Conservation (phyloP, 2,329 filamentous ascomycete genomes). For the Aspergillus ochraceus region DNA sequence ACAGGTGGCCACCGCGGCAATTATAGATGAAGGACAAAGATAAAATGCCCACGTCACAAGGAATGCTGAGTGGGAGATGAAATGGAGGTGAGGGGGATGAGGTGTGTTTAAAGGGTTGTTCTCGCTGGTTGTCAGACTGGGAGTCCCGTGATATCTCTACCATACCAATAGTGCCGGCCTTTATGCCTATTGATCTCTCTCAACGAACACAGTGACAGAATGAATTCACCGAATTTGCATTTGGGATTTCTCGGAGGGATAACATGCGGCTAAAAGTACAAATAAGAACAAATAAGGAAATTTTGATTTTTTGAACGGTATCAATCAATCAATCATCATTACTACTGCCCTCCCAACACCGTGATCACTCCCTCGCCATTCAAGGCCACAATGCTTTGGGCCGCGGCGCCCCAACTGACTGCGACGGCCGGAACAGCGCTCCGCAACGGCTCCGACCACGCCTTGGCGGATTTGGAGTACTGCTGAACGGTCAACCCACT, state of each 20-base stretch:
- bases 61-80: not conserved
- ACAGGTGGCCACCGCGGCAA: constrained; percentile 2
- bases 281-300: constrained; percentile 6
- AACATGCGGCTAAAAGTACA: constrained; percentile 25
- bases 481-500: constrained; percentile 84
- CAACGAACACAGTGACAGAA: not conserved
- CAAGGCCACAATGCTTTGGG: constrained; percentile 71
- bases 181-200: not conserved
- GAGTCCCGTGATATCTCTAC: not conserved
- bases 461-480: constrained; percentile 82
- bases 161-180: not conserved
- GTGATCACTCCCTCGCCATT: constrained; percentile 74
- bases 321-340: constrained; percentile 21
- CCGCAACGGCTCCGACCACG: constrained; percentile 82
- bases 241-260: constrained; percentile 9
- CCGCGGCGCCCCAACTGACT: constrained; percentile 75
- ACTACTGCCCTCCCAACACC: constrained; percentile 62
- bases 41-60: constrained; percentile 1
- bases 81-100: not conserved
- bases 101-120: not conserved
- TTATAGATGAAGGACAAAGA: not conserved
- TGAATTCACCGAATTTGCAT: not conserved
- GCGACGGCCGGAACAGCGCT: constrained; percentile 72
- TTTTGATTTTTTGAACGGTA: constrained; percentile 19
- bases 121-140: not conserved